Evolutionary conservation across 371 early-diverging fungal species (phyloP).

Genomic region (Chytridium lagenaria): DNA sequence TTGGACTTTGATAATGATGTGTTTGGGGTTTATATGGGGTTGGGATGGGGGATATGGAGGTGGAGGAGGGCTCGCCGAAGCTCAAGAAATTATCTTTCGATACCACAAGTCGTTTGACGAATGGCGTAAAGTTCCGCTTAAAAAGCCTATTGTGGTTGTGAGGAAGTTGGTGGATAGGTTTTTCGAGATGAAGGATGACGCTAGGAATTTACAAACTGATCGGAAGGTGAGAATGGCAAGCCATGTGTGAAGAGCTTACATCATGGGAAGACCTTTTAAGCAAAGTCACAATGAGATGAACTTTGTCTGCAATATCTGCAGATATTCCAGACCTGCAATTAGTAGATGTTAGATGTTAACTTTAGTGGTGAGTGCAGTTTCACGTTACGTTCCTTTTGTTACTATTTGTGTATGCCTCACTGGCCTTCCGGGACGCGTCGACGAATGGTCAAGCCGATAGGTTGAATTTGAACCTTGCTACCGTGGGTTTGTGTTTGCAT

Average conservation of each 20-base stretch:
- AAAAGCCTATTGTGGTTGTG: conserved; percentile 62
- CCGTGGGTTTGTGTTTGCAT: too few species aligned
- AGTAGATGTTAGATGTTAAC: too few species aligned
- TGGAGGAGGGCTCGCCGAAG: conserved; percentile 20
- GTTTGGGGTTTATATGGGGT: conserved; percentile 28
- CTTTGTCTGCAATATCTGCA: too few species aligned
- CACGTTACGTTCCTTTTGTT: too few species aligned
- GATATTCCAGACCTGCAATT: too few species aligned
- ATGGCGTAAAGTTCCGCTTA: conserved; percentile 51
- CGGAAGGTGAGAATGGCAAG: conserved; percentile 56
- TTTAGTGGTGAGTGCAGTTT: too few species aligned
- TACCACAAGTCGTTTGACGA: conserved; percentile 28
- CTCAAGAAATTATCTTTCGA: conserved; percentile 29
- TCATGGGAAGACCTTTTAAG: conserved; percentile 64
- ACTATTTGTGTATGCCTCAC: too few species aligned
- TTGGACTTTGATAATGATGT: conserved; percentile 39
- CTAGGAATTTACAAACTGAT: conserved; percentile 72
- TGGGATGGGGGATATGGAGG: conserved; percentile 8
- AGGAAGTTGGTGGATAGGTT: conserved; percentile 65
- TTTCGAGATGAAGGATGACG: conserved; percentile 63
- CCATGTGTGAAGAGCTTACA: not conserved
- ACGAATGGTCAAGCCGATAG: too few species aligned
- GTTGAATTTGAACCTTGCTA: too few species aligned
- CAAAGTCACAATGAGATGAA: conserved; percentile 78
- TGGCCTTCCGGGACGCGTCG: too few species aligned